Percentiles rank a stretch among this genome's conserved stretches.
Conservation (phyloP, 805 yeast species). For the Wickerhamomyces subpelliculosus region DNA sequence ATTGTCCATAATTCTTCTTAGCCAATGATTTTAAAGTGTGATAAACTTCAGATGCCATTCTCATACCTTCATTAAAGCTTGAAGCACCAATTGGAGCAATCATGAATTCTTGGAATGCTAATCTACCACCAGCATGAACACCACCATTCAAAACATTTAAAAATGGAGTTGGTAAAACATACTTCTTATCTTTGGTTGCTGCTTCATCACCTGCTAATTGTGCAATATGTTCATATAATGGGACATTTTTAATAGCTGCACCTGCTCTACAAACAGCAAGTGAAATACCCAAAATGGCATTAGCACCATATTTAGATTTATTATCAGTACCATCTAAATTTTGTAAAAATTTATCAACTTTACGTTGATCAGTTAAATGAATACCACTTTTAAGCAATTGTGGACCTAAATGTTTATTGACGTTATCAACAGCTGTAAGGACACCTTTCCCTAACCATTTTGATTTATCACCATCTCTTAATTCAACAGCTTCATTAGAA, state of each 20-base stretch:
- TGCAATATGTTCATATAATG: slow-evolving; percentile 88
- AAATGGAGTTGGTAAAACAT: slow-evolving; percentile 97
- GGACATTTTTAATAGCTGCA: slow-evolving; percentile 91
- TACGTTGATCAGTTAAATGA: slow-evolving; percentile 81
- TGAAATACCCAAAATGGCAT: slow-evolving; percentile 97
- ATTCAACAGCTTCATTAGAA: slow-evolving; percentile 96
- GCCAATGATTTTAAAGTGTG: slow-evolving; percentile 90
- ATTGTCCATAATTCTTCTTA: slow-evolving; percentile 92
- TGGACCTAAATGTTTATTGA: slow-evolving; percentile 91
- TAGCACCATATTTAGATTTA: slow-evolving; percentile 97
- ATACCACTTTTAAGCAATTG: slow-evolving; percentile 76
- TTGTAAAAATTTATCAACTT: slow-evolving; percentile 79
- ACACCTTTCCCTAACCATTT: slow-evolving; percentile 99
- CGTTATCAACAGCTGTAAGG: slow-evolving; percentile 91
- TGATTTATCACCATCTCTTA: slow-evolving; percentile 96
- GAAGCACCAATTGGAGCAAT: slow-evolving; percentile 92
- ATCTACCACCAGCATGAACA: slow-evolving; percentile 99
- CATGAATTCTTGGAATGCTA: slow-evolving; percentile 99
- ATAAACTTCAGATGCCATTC: slow-evolving; percentile 97
- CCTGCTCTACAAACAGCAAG: slow-evolving; percentile 96
- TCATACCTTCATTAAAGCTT: slow-evolving; percentile 89
- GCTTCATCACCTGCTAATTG: slow-evolving; percentile 63
- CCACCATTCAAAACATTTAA: slow-evolving; percentile 99
- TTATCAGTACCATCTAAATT: slow-evolving; percentile 93
- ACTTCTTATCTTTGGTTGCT: too few species aligned